Base-by-base conservation (phyloP, 495 filamentous ascomycete species). In the Staphylotrichum longicolle region DNA sequence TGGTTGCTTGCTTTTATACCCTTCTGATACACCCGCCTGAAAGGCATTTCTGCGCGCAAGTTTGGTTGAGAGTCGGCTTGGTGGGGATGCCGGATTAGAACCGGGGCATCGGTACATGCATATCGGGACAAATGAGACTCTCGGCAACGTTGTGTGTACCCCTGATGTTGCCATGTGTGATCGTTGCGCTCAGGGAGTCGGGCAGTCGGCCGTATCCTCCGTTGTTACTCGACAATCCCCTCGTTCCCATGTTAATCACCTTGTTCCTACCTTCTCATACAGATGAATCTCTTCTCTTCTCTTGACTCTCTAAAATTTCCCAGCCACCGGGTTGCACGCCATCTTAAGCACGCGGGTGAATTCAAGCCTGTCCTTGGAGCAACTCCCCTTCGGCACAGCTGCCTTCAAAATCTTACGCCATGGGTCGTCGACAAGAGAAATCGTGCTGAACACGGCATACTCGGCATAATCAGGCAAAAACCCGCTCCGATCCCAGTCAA, bases 401-500 rank as follows among this genome's bases (percentile, higher is more conserved):
- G 47, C 8, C 8, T 50, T 50, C 27, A 50, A 30, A 30, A 50
- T 50, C 47, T 50, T 50, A 4, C 8, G 47, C 47, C 47, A 50
- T 11, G 47, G 27, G 9, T 50, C 14, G 8, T 50, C 47, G 47
- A 10, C 2, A 50, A 50, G 14, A 8, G 27, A 50, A 33, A 50
- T 50, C 47, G 8, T 34, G 2, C 14, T 50, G 15, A 50, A 12
- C 47, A 50, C 47, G 27, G 47, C 30, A 30, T 50, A 50, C 30
- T 50, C 47, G 27, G 14, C 20, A 50, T 50, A 32, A 9, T 50
- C 47, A 27, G 47, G 47, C 3, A 50, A 50, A 27, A 50, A 50
- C 5, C 47, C 47, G 47, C 47, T 50, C 47, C 47, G 47, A 33
- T 50, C 47, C 47, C 47, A 50, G 47, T 50, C 47, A 34, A 50